phyloP scores from a whole-genome alignment of 345 rosid genomes.

The Brassica juncea region DNA sequence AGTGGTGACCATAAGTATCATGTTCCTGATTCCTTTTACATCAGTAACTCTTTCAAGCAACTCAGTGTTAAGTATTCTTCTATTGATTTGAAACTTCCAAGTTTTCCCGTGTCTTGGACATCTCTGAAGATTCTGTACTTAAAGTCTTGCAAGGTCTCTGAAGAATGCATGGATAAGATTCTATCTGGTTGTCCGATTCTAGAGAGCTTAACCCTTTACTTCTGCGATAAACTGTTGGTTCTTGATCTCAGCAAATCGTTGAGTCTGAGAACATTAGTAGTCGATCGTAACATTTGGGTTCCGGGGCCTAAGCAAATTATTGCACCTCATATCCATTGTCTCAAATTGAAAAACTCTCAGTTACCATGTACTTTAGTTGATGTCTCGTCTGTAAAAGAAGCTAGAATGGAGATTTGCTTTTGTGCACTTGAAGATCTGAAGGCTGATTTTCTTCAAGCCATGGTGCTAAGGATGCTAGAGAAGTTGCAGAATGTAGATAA shows the following conservation, averaged over 20 bases:
- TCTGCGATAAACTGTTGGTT: background rate
- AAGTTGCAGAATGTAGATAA: slow-evolving; percentile 14
- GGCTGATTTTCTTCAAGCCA: background rate
- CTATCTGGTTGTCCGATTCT: slow-evolving; percentile 8
- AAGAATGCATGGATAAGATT: background rate
- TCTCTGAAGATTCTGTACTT: background rate
- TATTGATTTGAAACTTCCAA: background rate
- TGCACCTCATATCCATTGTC: slow-evolving; percentile 17
- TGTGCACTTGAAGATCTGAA: background rate
- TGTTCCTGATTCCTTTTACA: slow-evolving; percentile 5
- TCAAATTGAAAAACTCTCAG: background rate
- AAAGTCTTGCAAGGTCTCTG: background rate
- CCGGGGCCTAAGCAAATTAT: background rate
- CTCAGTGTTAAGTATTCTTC: background rate
- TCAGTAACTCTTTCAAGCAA: background rate
- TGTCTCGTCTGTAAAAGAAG: slow-evolving; percentile 12
- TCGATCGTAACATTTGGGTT: background rate
- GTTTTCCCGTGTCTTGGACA: slow-evolving; percentile 11
- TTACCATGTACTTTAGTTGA: background rate
- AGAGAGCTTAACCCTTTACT: background rate
- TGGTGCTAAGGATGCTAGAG: background rate
- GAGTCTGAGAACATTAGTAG: slow-evolving; percentile 5
- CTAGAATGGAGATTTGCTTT: background rate
- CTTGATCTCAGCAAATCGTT: slow-evolving; percentile 7
- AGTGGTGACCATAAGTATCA: background rate